Base-by-base conservation (phyloP, 2,329 filamentous ascomycete species). In the Diaporthe vaccinii region DNA sequence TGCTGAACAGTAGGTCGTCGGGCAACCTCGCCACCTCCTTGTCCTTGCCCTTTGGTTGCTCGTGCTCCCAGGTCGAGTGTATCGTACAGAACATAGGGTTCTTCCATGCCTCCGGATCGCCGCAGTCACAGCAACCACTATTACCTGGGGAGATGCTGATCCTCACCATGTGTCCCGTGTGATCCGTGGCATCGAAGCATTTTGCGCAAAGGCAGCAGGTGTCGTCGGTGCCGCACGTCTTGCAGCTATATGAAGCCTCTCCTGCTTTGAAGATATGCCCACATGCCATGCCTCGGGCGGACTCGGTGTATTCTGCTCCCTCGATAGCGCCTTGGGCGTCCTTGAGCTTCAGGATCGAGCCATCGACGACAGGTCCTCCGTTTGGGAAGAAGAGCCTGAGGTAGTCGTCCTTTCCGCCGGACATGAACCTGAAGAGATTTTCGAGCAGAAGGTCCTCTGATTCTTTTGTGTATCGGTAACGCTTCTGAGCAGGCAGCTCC, bases 211-310 rank as follows among this genome's bases (percentile, higher is more conserved):
- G 89, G 68, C 97, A 96, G 84, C 96, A 98, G 0, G 97, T 98
- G 78, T 98, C 96, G 84, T 99, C 97, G 59, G 93, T 92, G 65
- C 95, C 95, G 84, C 97, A 99, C 14, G 96, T 98, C 80, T 95
- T 94, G 88, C 97, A 99, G 80, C 93, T 91, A 83, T 98, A 99
- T 75, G 95, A 96, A 74, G 95, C 96, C 86, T 99, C 97, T 69
- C 96, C 97, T 20, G 91, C 90, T 85, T 96, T 96, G 89, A 99
- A 98, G 77, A 99, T 98, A 86, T 99, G 97, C 5, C 97, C 97
- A 83, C 97, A 99, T 62, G 95, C 93, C 84, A 97, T 97, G 73
- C 97, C 97, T 79, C 95, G 92, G 20, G 97, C 97, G 9, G 94
- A 93, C 79, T 96, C 94, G 28, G 95, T 97, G 82, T 98, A 99